Evolutionary conservation across 495 filamentous ascomycete genomes (phyloP), one percentile per base, ranked within the genome.

Genomic region (Haplographium delicatum): DNA sequence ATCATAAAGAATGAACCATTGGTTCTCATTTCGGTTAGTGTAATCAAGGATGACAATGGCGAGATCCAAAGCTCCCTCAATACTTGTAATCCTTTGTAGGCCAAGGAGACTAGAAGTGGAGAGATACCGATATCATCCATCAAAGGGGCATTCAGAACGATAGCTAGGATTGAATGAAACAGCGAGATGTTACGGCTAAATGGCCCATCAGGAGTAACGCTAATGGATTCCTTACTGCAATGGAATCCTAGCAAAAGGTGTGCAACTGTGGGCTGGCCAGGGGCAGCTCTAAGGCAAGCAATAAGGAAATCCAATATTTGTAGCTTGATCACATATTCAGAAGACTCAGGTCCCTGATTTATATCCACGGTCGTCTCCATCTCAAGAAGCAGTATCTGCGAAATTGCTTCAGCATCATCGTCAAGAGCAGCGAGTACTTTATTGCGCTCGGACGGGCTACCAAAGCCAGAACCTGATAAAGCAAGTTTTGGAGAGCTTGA

Each of bases 171-270:
- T 18, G 79, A 71, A 69, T 99, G 91, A 59, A 97, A 85, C 24
- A 99, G 73, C 5, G 94, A 91, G 42, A 71, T 72, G 20, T 79
- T 73, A 16, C 76, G 63, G 27, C 79, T 75, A 57, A 95, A 90
- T 5, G 82, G 62, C 25, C 88, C 74, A 22, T 77, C 72, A 0
- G 77, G 60, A 37, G 81, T 68, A 20, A 93, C 67, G 42, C 76
- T 78, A 15, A 96, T 67, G n/a, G 72, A 69, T 42, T 76, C 76
- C 18, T 81, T 73, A 20, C 79, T 75, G 58, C 88, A 91, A 25
- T 74, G 72, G 62, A 99, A 96, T 0, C 93, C 93, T 18, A 99
- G 84, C 16, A 99, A 68, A 35, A 93, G 72, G 65, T 99, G 93
- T 2, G 91, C 91, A 39, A 97, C 80, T 13, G 82, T 91, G 4